Evolutionary conservation across 352 stramenopile genomes (phyloP), one percentile per base, ranked within the genome.

Genomic region (Blastocystis sp.): DNA sequence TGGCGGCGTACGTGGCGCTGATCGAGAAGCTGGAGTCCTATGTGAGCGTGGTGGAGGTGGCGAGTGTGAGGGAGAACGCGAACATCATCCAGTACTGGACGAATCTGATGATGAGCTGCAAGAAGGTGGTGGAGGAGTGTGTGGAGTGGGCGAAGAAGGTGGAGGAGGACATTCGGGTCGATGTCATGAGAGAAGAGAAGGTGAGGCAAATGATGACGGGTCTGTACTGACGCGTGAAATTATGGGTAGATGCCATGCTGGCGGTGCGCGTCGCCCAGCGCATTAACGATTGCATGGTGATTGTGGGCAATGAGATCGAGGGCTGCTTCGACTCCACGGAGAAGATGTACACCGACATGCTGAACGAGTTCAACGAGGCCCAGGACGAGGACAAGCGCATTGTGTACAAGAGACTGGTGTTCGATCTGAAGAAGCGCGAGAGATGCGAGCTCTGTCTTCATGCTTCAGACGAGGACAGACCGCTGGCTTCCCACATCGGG

Each of bases 381-480:
- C 74, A 84, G 74, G 48, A 84, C 3, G 52, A 54, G 3, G 48
- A 14, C 6, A 43, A 84, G 28, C 11, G 3, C 0, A 70, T 84
- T 34, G 17, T 38, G 3, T 84, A 84, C 57, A 4, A 84, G 28
- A 28, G 21, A 10, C 21, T 69, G 3, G 74, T 54, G 1, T 84
- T 84, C 48, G 74, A 84, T 34, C 19, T 69, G 3, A 24, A 19
- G 4, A 14, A n/a, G n/a, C n/a, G 48, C 40, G 42, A 57, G 40
- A 21, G 34, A 14, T 84, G 74, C 66, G 52, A 84, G 38, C 57
- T 84, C 7, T 84, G 74, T 57, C 34, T 84, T 14, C 74, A 84
- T 70, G 38, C 54, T 60, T 84, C 74, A 1, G 52, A 10, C 24
- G 45, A 28, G 2, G 74, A 84, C 57, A 28, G 74, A 43, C 65